Conservation (phyloP, 2,329 filamentous ascomycete genomes). For the Xylariaceae sp. region DNA sequence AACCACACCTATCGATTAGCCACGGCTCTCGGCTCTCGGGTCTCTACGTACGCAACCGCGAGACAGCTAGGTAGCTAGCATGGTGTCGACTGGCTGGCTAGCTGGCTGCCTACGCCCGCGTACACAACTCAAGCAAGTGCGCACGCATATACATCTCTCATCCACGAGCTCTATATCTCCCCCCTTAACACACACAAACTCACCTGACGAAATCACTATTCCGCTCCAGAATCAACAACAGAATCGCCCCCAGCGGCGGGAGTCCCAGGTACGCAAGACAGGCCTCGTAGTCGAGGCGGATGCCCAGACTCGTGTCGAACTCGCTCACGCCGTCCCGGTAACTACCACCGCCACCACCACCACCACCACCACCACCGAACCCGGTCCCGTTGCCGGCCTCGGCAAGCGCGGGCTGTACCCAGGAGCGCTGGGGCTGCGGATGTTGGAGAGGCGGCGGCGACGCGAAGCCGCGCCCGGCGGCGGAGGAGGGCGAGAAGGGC, state of each 20-base stretch:
- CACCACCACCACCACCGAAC: conserved; percentile 24
- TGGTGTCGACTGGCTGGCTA: too few relatives aligned
- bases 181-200: conserved; percentile 1
- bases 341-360: conserved; percentile 43
- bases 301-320: conserved; percentile 87
- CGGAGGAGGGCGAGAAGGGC: conserved; percentile 57
- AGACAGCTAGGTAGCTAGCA: too few relatives aligned
- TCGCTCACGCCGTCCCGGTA: conserved; percentile 64
- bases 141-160: too few relatives aligned
- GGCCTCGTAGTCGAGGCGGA: conserved; percentile 88
- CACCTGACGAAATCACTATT: conserved; percentile 97
- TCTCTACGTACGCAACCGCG: too few relatives aligned
- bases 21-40: background rate
- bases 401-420: conserved; percentile 42
- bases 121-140: too few relatives aligned
- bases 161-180: too few relatives aligned
- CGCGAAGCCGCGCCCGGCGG: conserved; percentile 46
- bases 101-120: too few relatives aligned
- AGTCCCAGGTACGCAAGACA: conserved; percentile 84
- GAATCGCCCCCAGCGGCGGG: conserved; percentile 82
- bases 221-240: conserved; percentile 83
- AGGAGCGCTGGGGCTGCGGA: conserved; percentile 61
- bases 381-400: conserved; percentile 40
- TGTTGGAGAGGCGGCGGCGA: conserved; percentile 52
- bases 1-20: background rate